phyloP scores from a whole-genome alignment of 495 filamentous ascomycete species.

The Tuber calosporum region DNA sequence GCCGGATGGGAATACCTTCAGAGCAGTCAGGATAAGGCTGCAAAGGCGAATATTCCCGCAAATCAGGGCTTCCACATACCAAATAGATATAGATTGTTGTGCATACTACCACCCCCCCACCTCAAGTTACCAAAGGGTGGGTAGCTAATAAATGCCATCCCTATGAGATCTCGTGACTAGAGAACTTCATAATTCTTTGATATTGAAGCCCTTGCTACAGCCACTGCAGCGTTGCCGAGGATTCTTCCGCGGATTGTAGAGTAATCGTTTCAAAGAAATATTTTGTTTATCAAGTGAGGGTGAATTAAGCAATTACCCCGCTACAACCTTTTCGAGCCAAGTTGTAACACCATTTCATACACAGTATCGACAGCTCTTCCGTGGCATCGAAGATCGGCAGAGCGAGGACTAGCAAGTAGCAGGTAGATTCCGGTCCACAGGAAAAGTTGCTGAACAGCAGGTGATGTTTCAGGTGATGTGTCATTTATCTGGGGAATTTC shows the following conservation, averaged over 20 bases:
- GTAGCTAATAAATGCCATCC: not conserved
- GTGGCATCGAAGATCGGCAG: not conserved
- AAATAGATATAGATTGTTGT: not conserved
- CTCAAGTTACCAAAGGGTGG: not conserved
- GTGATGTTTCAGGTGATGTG: slow-evolving; percentile 5
- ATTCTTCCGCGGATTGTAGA: not conserved
- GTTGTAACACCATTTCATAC: not conserved
- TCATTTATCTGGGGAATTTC: not conserved
- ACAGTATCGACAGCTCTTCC: not conserved
- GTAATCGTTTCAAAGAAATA: not conserved
- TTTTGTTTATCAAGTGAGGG: not conserved
- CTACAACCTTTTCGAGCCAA: not conserved
- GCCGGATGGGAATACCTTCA: not conserved
- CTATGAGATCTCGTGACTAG: not conserved
- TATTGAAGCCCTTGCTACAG: not conserved
- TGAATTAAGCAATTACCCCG: not conserved
- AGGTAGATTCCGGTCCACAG: not conserved
- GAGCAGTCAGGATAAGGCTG: not conserved
- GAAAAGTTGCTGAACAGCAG: not conserved
- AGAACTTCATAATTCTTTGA: not conserved
- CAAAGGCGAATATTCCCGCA: not conserved
- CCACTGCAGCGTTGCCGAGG: not conserved
- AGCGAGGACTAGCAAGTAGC: not conserved
- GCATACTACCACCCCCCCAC: not conserved
- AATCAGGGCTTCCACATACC: not conserved